Percentiles rank a stretch among this genome's conserved stretches.
Conservation (phyloP, 1,139 yeast genomes). For the Sporopachydermia cereana region DNA sequence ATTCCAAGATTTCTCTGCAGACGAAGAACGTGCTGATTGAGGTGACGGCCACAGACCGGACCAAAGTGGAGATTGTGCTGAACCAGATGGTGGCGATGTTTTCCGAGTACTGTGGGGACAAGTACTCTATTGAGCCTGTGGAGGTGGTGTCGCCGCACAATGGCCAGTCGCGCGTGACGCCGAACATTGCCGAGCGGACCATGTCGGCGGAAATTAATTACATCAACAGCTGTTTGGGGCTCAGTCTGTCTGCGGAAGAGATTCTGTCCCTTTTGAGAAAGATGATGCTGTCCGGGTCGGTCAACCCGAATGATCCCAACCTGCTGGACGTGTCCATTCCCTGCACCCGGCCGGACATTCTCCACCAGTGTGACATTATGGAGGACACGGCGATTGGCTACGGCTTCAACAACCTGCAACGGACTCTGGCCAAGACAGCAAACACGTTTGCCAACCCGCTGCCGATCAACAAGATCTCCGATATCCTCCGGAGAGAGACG, state of each 20-base stretch:
- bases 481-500: conserved; percentile 80
- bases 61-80: conserved; percentile 84
- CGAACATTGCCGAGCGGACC: conserved; percentile 55
- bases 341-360: conserved; percentile 86
- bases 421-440: conserved; percentile 70
- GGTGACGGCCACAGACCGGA: conserved; percentile 88
- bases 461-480: conserved; percentile 84
- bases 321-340: conserved; percentile 68
- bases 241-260: conserved; percentile 56
- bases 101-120: conserved; percentile 68
- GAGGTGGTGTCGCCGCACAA: conserved; percentile 78
- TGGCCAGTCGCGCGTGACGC: conserved; percentile 63
- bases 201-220: conserved; percentile 71
- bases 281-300: conserved; percentile 68
- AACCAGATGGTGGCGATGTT: conserved; percentile 94
- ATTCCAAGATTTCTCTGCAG: conserved; percentile 73
- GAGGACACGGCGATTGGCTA: conserved; percentile 97
- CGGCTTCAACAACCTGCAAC: conserved; percentile 82
- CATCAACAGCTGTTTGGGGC: conserved; percentile 87
- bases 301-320: conserved; percentile 36
- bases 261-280: conserved; percentile 57
- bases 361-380: conserved; percentile 97
- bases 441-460: conserved; percentile 79
- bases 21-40: conserved; percentile 89
- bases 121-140: conserved; percentile 82